Conservation (phyloP, 2,329 filamentous ascomycete genomes). For the Aulographum hederae region DNA sequence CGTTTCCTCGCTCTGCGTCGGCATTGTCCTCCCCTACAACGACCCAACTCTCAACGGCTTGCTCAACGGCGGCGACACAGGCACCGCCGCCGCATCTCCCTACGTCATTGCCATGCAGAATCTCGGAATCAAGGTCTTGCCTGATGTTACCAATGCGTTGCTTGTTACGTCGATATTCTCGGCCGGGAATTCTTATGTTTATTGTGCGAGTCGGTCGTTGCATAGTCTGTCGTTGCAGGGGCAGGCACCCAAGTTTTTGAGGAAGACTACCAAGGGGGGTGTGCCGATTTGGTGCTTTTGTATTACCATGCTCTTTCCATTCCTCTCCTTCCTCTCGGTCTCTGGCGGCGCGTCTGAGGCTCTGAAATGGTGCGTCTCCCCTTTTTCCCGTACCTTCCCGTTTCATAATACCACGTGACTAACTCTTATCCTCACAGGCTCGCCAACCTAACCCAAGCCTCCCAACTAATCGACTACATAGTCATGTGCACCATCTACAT, state of each 20-base stretch:
- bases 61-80: conserved; percentile 11
- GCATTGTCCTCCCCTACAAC: conserved; percentile 19
- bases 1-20: conserved; percentile 24
- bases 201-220: conserved; percentile 4
- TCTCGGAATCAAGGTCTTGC: conserved; percentile 32
- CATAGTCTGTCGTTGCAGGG: conserved; percentile 26
- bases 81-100: conserved; percentile 38
- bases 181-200: conserved; percentile 16
- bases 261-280: conserved; percentile 34
- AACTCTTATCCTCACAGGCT: conserved; percentile 17
- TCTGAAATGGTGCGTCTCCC: conserved; percentile 11
- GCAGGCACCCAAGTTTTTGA: conserved; percentile 29
- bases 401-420: neutral
- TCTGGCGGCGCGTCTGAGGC: conserved; percentile 12
- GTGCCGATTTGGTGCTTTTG: conserved; percentile 40
- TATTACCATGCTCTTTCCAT: conserved; percentile 23
- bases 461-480: conserved; percentile 44
- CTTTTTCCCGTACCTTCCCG: no score
- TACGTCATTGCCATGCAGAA: conserved; percentile 46
- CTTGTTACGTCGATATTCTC: conserved; percentile 36
- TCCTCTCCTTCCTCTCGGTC: conserved; percentile 16
- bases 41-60: conserved; percentile 9
- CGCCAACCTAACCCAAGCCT: conserved; percentile 37
- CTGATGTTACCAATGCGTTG: conserved; percentile 39
- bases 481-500: conserved; percentile 41